Evolutionary conservation across 345 rosid species (phyloP).

Genomic region (Hevea brasiliensis): DNA sequence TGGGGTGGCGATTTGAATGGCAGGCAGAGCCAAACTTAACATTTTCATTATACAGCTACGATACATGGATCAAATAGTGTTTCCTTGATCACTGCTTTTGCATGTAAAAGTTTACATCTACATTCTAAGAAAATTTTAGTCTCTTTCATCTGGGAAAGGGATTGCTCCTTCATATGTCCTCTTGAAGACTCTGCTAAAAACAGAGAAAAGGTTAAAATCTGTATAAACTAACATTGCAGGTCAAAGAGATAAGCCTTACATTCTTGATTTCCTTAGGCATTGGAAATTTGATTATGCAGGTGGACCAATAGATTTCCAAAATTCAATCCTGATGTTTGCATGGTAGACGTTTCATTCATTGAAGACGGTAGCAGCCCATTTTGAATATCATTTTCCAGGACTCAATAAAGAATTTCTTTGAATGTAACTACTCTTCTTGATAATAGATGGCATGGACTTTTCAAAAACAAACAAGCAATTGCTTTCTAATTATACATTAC

Average conservation of each 20-base stretch:
- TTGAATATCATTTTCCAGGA: not conserved
- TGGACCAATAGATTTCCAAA: too few relatives aligned
- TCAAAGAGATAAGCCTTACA: not conserved
- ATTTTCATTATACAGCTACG: too few relatives aligned
- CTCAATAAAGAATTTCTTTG: not conserved
- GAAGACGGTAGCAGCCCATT: not conserved
- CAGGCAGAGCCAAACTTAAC: not conserved
- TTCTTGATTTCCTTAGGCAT: too few relatives aligned
- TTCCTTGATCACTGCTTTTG: not conserved
- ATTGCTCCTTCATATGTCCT: not conserved
- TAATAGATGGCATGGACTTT: not conserved
- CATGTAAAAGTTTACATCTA: too few relatives aligned
- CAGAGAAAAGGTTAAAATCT: not conserved
- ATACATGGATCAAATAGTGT: not conserved
- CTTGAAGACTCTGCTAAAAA: not conserved
- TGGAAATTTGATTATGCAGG: not conserved
- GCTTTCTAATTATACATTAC: not conserved
- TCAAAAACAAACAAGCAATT: slow-evolving; percentile 6
- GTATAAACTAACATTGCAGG: not conserved
- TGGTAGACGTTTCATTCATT: not conserved
- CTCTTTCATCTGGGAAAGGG: not conserved
- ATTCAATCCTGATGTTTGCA: not conserved
- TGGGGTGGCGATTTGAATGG: too few relatives aligned
- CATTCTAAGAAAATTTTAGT: too few relatives aligned
- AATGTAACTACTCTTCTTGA: not conserved